Percentiles rank a stretch among this genome's conserved stretches.
phyloP scores from a whole-genome alignment of 176 grass and related monocot species.

The Miscanthus lutarioriparius region DNA sequence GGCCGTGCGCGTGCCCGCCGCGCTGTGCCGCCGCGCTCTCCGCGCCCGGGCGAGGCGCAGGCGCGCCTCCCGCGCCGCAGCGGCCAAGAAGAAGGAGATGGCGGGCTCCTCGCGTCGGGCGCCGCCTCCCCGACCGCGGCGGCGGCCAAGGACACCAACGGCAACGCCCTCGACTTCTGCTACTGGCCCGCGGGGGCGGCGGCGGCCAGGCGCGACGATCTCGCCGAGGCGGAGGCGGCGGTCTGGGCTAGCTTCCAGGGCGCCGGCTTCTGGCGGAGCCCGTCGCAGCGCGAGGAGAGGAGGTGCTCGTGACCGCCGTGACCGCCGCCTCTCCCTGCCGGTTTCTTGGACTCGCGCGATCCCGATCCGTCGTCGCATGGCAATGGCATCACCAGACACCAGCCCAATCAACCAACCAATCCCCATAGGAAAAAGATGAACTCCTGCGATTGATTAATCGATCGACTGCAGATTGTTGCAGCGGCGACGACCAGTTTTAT shows the following conservation, averaged over 20 bases:
- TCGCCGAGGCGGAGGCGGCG: slow-evolving; percentile 49
- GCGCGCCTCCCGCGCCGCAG: not conserved
- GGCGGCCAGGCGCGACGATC: slow-evolving; percentile 6
- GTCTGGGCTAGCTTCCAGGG: slow-evolving; percentile 72
- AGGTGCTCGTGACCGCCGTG: not conserved
- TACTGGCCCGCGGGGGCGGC: not conserved
- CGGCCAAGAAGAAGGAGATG: slow-evolving; percentile 26
- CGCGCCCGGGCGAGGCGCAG: not conserved
- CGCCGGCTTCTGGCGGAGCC: slow-evolving; percentile 82
- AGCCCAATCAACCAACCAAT: not conserved
- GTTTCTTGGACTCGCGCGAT: not conserved
- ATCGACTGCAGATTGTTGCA: not conserved
- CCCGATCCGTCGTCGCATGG: not conserved
- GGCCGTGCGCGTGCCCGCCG: slow-evolving; percentile 59
- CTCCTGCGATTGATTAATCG: not conserved
- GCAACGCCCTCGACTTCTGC: not conserved
- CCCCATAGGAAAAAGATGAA: slow-evolving; percentile 8
- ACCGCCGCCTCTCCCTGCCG: not conserved
- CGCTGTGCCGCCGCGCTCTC: slow-evolving; percentile 49
- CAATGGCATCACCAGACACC: not conserved
- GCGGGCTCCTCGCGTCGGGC: slow-evolving; percentile 16
- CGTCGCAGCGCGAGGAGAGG: slow-evolving; percentile 58
- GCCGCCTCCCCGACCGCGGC: not conserved
- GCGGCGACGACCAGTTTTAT: not conserved
- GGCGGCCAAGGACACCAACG: not conserved